These are phyloP conservation scores for Fusarium dlaminii DNA, from an alignment of 2,329 filamentous ascomycete species.

Conservation along the genomic window DNA sequence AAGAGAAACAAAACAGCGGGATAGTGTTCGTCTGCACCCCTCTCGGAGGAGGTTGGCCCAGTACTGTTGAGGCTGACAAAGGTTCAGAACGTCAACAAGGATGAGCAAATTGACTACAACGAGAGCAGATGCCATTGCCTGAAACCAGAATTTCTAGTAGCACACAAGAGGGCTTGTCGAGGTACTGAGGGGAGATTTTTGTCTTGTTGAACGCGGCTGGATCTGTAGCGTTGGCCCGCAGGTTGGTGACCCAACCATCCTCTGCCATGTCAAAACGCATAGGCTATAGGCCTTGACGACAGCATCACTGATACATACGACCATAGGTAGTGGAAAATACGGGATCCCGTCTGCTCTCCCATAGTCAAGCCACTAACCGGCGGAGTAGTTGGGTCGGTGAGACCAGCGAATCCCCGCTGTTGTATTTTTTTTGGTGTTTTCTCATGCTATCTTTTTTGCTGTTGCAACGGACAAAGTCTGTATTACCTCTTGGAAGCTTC, in stretches of 20 bases:
- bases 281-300: rapidly evolving
- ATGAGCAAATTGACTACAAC: no score
- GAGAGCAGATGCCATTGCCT: background rate
- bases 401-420: conserved; percentile 21
- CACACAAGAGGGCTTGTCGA: rapidly evolving
- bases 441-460: background rate
- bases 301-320: background rate
- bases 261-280: rapidly evolving
- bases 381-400: conserved; percentile 22
- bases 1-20: background rate
- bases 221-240: background rate
- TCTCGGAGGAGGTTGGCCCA: no score
- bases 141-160: background rate
- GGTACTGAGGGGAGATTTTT: background rate
- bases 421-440: background rate
- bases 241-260: background rate
- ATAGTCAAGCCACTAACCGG: conserved; percentile 24
- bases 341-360: conserved; percentile 22
- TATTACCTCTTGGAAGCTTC: no score
- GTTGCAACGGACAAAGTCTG: background rate
- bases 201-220: no score
- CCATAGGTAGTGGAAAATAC: conserved; percentile 22
- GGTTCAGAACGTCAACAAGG: background rate
- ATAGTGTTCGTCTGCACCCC: background rate
- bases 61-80: background rate